phyloP scores from a whole-genome alignment of 1,284 basidiomycete genomes.

The Irpex rosettiformis region DNA sequence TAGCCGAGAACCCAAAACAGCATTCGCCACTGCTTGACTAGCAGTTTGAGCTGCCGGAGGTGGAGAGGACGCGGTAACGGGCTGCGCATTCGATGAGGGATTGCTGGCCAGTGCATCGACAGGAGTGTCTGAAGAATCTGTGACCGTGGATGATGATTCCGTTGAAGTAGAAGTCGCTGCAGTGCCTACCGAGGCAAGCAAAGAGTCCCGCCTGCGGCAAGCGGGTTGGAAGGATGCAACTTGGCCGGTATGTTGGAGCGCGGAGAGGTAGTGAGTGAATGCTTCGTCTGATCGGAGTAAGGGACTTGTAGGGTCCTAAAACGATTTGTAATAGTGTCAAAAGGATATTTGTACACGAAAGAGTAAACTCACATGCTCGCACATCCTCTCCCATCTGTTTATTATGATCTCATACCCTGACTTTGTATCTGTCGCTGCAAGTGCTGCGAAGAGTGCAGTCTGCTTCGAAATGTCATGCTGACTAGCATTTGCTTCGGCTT shows the following conservation, averaged over 20 bases:
- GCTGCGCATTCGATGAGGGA: conserved; percentile 10
- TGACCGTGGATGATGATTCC: conserved; percentile 17
- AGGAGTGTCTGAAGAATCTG: conserved; percentile 15
- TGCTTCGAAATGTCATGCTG: conserved; percentile 68
- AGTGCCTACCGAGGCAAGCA: conserved; percentile 39
- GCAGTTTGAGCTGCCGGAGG: conserved; percentile 16
- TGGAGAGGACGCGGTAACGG: conserved; percentile 7
- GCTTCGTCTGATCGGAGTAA: conserved; percentile 64
- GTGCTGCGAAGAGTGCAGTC: conserved; percentile 63
- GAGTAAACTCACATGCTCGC: conserved; percentile 64
- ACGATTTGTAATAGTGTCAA: conserved; percentile 7
- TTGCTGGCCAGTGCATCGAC: conserved; percentile 12
- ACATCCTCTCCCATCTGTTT: conserved; percentile 76
- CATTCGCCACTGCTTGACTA: conserved; percentile 56
- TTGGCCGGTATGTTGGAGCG: conserved; percentile 59
- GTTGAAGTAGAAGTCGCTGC: conserved; percentile 19
- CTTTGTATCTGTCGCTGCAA: conserved; percentile 58
- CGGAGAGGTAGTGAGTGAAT: conserved; percentile 68
- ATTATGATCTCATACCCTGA: conserved; percentile 70
- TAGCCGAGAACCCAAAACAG: conserved; percentile 42
- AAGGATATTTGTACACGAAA: not conserved
- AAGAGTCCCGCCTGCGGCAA: conserved; percentile 61
- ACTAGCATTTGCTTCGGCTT: conserved; percentile 70
- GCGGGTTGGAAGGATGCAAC: conserved; percentile 58
- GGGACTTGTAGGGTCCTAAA: conserved; percentile 62